Conservation (phyloP, 441 rosid genomes). For the Hypseocharis bilobata region DNA sequence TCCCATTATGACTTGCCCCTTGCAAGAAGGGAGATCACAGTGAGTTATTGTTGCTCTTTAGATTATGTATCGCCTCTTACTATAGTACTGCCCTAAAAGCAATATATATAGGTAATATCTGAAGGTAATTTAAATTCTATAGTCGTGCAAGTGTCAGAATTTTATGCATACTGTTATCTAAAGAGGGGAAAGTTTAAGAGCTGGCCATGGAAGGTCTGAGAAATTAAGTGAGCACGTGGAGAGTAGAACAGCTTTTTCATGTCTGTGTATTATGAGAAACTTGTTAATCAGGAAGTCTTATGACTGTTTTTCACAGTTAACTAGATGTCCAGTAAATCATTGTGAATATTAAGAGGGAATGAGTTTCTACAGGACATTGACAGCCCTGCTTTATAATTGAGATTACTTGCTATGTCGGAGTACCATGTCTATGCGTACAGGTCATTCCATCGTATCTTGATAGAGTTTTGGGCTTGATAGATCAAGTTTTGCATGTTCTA, state of each 20-base stretch:
- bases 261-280: not conserved
- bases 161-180: not conserved
- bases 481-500: not conserved
- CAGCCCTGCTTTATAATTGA: not conserved
- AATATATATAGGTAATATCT: too few species aligned
- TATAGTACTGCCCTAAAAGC: too few species aligned
- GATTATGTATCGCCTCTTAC: not conserved
- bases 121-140: too few species aligned
- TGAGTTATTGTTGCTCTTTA: constrained; percentile 29
- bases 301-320: not conserved
- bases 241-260: not conserved
- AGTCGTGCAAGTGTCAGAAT: too few species aligned
- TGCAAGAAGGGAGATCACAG: constrained; percentile 53
- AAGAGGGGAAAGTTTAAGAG: not conserved
- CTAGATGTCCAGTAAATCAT: not conserved
- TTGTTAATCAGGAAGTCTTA: not conserved
- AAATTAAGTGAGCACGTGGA: not conserved
- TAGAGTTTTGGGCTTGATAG: not conserved
- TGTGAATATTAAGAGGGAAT: not conserved
- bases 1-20: constrained; percentile 91
- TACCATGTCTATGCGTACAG: not conserved
- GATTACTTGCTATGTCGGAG: not conserved
- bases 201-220: not conserved
- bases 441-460: not conserved
- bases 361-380: too few species aligned